Percentiles rank a stretch among this genome's conserved stretches.
phyloP scores from a whole-genome alignment of 2,329 filamentous ascomycete genomes.

The Cadophora sp. region DNA sequence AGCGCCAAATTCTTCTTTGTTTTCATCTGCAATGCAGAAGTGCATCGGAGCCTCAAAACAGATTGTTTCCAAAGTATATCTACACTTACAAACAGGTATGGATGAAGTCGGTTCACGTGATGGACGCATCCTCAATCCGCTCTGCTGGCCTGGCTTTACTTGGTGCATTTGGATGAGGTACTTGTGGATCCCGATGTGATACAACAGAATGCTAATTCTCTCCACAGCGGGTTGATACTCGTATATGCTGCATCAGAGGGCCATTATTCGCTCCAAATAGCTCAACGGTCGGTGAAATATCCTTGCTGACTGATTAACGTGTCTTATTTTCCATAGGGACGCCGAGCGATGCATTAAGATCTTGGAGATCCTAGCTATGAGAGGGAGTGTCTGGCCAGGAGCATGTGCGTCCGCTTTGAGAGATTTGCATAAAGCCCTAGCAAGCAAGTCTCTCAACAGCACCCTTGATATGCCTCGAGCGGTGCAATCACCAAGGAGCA shows the following conservation, averaged over 20 bases:
- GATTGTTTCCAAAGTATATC: constrained; percentile 48
- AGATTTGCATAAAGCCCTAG: constrained; percentile 39
- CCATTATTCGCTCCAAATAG: constrained; percentile 33
- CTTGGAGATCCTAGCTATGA: constrained; percentile 44
- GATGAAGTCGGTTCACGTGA: constrained; percentile 11
- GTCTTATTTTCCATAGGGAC: constrained; percentile 34
- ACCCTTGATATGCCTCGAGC: background rate
- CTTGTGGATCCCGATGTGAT: background rate
- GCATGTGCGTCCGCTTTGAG: constrained; percentile 48
- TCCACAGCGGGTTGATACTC: constrained; percentile 48
- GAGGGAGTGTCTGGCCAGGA: constrained; percentile 48
- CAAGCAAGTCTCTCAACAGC: constrained; percentile 7
- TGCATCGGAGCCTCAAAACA: constrained; percentile 53
- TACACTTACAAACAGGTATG: constrained; percentile 21
- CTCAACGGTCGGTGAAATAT: constrained; percentile 19
- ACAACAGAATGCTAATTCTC: background rate
- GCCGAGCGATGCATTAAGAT: constrained; percentile 38
- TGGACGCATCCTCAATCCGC: constrained; percentile 30
- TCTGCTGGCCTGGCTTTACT: constrained; percentile 55
- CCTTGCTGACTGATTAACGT: background rate
- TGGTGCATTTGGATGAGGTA: constrained; percentile 56
- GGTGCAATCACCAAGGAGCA: background rate
- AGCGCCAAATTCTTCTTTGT: constrained; percentile 47
- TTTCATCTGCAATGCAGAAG: constrained; percentile 51
- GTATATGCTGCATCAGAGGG: constrained; percentile 53